Base-by-base conservation (phyloP, 441 rosid genomes). In the Biscutella laevigata region DNA sequence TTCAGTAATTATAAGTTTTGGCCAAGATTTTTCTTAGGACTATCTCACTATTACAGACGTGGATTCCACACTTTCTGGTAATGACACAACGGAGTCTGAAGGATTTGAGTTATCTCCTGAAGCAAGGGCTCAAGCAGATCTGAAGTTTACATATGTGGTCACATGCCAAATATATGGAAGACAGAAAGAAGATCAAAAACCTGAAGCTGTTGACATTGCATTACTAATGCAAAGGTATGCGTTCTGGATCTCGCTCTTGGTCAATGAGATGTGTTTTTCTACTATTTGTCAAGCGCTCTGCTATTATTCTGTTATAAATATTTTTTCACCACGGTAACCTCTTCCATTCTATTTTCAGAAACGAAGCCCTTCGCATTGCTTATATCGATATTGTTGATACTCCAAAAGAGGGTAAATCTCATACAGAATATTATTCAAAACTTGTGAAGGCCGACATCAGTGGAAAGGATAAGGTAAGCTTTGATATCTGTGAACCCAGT, bases 341-440 rank as follows among this genome's bases (percentile, higher is more conserved):
- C 32, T 43, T 64, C 27, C 27, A 50, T 45, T 71, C 7, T 51
- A n/a, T 60, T 73, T 50, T 37, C 75, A 92, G 99, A 76, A 84
- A 89, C 76, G 99, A 94, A 80, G 99, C 99, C 54, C 94, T 94
- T 57, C 99, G 99, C 41, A 82, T 94, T 58, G 99, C 99, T 67
- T 94, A 84, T 67, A 89, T 94, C 10, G 97, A 89, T 74, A 78
- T 78, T 46, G 95, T 94, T 46, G 99, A 92, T 71, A 81, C 84
- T 51, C 60, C 84, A 52, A 75, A 78, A 73, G 80, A 84, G 67
- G 96, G 95, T 38, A 74, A 59, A 55, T 83, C 85, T 47, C 84
- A 80, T 11, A 86, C 74, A 22, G 95, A 84, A 45, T 94, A 73
- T 64, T 86, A 73, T 72, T 94, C 99, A n/a, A 94, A 94, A 72